Evolutionary conservation across 768 basidiomycete species (phyloP).

Genomic region (Dacryopinax primogenitus): DNA sequence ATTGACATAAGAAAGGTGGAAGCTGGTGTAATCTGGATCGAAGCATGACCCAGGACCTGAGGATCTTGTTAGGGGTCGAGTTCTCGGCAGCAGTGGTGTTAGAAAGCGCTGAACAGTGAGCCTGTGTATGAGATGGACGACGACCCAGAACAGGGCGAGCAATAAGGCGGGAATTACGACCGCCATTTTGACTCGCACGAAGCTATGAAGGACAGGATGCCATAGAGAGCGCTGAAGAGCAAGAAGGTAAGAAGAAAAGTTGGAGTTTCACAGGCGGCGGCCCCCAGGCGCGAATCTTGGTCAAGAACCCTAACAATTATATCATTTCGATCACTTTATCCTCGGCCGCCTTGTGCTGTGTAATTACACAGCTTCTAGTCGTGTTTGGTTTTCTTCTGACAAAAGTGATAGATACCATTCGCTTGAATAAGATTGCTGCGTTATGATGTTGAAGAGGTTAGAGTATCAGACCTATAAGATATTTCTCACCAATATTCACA

Average conservation of each 20-base stretch:
- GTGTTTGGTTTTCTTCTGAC: no score
- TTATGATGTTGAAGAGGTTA: no score
- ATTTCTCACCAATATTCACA: no score
- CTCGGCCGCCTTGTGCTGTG: no score
- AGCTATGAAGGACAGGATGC: neutral
- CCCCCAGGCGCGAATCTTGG: no score
- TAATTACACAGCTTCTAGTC: no score
- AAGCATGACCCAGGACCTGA: neutral
- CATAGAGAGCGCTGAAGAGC: neutral
- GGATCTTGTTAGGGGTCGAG: neutral
- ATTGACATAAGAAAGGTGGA: slow-evolving; percentile 1
- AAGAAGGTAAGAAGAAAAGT: neutral
- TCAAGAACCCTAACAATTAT: neutral
- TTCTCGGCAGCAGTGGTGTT: neutral
- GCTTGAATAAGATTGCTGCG: no score
- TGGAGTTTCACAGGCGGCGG: no score
- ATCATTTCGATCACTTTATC: neutral
- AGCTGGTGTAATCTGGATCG: slow-evolving; percentile 4
- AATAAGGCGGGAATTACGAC: neutral
- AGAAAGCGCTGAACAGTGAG: slow-evolving; percentile 1
- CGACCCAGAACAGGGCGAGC: neutral
- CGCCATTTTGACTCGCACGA: neutral
- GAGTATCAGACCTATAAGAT: no score
- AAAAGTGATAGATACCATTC: no score
- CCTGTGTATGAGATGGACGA: neutral